A percentile compares a stretch with the other conserved stretches of the same genome.
Conservation (phyloP, 306 rosid genomes). For the Rosa multiflora region DNA sequence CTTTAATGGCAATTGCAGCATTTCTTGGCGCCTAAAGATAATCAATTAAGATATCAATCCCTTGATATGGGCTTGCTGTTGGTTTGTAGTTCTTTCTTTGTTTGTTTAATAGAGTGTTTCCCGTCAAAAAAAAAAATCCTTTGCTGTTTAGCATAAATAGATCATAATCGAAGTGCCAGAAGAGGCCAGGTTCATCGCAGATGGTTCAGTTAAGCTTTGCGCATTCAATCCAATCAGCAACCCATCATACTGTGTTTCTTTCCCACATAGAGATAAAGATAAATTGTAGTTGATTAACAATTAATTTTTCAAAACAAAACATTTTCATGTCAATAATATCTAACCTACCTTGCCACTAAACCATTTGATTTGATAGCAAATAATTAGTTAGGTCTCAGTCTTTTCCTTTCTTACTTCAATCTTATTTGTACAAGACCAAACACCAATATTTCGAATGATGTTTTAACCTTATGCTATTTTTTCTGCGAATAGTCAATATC, state of each 20-base stretch:
- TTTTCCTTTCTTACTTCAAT: constrained; percentile 13
- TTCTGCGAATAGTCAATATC: constrained; percentile 55
- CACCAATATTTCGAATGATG: constrained; percentile 23
- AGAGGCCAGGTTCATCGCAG: not conserved
- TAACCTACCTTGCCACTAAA: not conserved
- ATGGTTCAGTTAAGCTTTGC: not conserved
- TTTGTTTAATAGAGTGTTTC: no score
- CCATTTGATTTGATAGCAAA: constrained; percentile 16
- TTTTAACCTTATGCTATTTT: constrained; percentile 31
- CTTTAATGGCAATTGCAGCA: not conserved
- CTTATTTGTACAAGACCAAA: constrained; percentile 24
- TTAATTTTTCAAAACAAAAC: not conserved
- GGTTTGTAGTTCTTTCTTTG: no score
- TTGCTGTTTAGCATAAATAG: no score
- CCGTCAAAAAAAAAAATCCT: no score
- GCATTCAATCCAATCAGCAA: not conserved
- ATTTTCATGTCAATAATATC: not conserved
- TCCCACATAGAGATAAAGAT: not conserved
- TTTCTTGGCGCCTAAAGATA: not conserved
- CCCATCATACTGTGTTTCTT: not conserved
- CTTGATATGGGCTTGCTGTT: no score
- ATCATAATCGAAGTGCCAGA: not conserved
- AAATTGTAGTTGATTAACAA: not conserved
- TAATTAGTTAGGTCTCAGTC: constrained; percentile 1
- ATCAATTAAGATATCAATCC: not conserved